These are phyloP conservation scores for Pseudocercospora fijiensis DNA, from an alignment of 2,329 filamentous ascomycete genomes.

Conservation along the genomic window DNA sequence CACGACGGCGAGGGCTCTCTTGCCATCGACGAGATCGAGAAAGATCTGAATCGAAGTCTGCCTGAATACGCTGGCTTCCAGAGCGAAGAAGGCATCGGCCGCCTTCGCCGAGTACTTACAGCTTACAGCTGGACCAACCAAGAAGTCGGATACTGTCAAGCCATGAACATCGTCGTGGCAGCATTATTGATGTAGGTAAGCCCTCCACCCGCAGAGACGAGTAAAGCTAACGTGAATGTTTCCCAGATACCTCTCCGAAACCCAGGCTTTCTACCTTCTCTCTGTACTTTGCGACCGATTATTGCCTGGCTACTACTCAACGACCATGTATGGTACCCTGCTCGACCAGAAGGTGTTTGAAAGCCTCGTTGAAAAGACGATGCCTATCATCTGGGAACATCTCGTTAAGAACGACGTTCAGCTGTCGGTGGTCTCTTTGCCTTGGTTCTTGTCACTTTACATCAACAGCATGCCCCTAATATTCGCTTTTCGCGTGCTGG, in stretches of 20 bases:
- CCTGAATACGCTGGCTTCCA: conserved; percentile 98
- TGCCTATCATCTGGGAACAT: conserved; percentile 98
- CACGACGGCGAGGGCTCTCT: conserved; percentile 84
- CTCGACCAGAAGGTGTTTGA: conserved; percentile 97
- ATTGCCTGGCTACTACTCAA: conserved; percentile 95
- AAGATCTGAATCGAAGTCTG: conserved; percentile 92
- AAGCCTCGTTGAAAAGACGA: conserved; percentile 95
- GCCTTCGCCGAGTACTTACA: conserved; percentile 84
- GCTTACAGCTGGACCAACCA: conserved; percentile 97
- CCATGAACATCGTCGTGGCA: conserved; percentile 99
- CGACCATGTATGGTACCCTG: conserved; percentile 97
- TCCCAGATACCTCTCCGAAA: conserved; percentile 83
- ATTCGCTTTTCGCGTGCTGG: conserved; percentile 92
- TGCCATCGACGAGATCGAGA: conserved; percentile 98
- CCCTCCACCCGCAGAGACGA: conserved; percentile 10
- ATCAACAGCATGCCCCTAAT: conserved; percentile 99
- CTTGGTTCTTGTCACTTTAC: conserved; percentile 97
- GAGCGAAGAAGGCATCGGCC: conserved; percentile 88
- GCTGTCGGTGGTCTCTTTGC: conserved; percentile 91
- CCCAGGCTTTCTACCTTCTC: conserved; percentile 91
- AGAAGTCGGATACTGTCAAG: conserved; percentile 96
- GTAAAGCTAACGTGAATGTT: conserved; percentile 32
- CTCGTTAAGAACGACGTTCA: conserved; percentile 96
- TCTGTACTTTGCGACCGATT: conserved; percentile 89
- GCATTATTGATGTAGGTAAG: conserved; percentile 77